A percentile compares a stretch with the other conserved stretches of the same genome.
These are phyloP conservation scores for Gryganskiella cystojenkinii DNA, from an alignment of 192 early-diverging fungal species.

Conservation along the genomic window DNA sequence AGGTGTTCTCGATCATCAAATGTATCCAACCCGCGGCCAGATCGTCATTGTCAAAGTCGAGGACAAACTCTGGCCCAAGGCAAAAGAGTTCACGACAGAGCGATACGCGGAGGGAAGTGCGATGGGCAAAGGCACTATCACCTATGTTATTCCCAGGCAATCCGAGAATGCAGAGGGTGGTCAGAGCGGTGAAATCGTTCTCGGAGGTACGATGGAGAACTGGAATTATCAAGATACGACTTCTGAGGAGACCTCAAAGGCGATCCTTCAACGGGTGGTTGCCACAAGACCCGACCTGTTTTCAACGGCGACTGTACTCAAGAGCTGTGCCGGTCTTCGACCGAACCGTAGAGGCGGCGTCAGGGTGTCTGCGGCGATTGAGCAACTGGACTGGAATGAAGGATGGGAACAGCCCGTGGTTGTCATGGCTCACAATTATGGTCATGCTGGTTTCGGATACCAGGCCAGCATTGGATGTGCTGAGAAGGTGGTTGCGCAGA, in stretches of 20 bases:
- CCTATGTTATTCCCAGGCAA: conserved; percentile 84
- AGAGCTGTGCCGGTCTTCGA: conserved; percentile 63
- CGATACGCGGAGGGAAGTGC: conserved; percentile 47
- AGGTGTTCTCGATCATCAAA: conserved; percentile 76
- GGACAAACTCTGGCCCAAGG: conserved; percentile 65
- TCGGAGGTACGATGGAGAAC: conserved; percentile 72
- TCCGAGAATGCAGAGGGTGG: no score
- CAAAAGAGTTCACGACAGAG: conserved; percentile 65
- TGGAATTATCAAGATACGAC: conserved; percentile 42
- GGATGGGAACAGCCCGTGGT: conserved; percentile 28
- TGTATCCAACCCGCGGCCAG: conserved; percentile 87
- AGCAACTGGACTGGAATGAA: conserved; percentile 45
- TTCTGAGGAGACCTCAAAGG: conserved; percentile 52
- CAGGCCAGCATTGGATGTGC: conserved; percentile 74
- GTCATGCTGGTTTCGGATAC: conserved; percentile 72
- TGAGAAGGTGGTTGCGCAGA: conserved; percentile 48
- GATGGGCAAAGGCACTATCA: conserved; percentile 50
- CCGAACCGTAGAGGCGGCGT: conserved; percentile 63
- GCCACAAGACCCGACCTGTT: conserved; percentile 57
- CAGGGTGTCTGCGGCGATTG: conserved; percentile 60
- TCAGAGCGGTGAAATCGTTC: conserved; percentile 73
- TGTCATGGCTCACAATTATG: conserved; percentile 70
- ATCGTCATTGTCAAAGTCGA: conserved; percentile 80
- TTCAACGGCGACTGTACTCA: conserved; percentile 51
- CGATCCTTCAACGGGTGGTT: conserved; percentile 55